phyloP scores from a whole-genome alignment of 257 asterid genomes.

The Nicotiana otophora region DNA sequence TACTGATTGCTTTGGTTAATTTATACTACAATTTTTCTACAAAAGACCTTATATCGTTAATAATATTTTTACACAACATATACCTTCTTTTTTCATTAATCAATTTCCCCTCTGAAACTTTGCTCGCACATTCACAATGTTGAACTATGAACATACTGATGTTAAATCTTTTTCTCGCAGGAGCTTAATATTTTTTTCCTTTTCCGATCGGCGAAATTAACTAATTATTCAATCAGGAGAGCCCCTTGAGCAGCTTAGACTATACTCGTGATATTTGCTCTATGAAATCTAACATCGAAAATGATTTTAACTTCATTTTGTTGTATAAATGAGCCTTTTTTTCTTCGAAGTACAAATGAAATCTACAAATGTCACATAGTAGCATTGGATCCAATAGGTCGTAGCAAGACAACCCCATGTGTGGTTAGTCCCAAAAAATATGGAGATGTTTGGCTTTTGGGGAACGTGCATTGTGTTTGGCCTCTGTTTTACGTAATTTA shows the following conservation, averaged over 20 bases:
- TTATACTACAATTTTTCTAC: too few species aligned
- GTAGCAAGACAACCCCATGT: constrained; percentile 53
- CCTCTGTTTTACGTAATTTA: neutral
- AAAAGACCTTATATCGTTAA: too few species aligned
- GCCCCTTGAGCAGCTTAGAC: neutral
- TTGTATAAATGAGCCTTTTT: neutral
- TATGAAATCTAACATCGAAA: neutral
- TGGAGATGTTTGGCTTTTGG: constrained; percentile 44
- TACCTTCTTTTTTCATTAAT: too few species aligned
- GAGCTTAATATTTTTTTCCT: too few species aligned
- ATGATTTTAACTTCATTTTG: neutral
- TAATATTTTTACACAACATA: too few species aligned
- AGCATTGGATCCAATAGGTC: constrained; percentile 57
- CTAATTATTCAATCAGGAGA: too few species aligned
- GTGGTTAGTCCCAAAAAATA: constrained; percentile 39
- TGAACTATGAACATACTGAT: too few species aligned
- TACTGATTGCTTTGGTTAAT: neutral
- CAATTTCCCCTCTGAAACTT: neutral
- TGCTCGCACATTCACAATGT: neutral
- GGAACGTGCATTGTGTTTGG: constrained; percentile 35
- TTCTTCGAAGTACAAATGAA: neutral
- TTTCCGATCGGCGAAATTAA: too few species aligned
- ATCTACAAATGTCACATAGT: neutral
- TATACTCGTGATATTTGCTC: neutral
- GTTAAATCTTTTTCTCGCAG: too few species aligned